Evolutionary conservation across 2,329 filamentous ascomycete species (phyloP), one percentile per base, ranked within the genome.

Genomic region (Xylariaceae sp.): DNA sequence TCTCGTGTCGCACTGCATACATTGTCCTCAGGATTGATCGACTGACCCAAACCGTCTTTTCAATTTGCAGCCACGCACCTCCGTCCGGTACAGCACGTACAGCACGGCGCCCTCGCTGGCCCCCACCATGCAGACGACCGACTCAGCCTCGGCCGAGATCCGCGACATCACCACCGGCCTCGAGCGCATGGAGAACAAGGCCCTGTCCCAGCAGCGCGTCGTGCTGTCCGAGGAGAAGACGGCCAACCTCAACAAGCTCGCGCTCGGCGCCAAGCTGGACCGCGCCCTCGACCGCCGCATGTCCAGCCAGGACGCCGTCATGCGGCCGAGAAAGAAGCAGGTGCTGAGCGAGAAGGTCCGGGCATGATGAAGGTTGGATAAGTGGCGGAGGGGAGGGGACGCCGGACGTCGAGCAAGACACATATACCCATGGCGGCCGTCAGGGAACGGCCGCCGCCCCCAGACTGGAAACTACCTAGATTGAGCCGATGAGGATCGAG

Each of bases 161-260:
- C 63, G 63, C 58, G 76, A 84, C 47, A 87, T 92, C 59, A 82
- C 84, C 50, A 76, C 80, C 40, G 81, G 83, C 39, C 76, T 94
- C 44, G 80, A 87, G 52, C 84, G 88, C 53, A 83, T 95, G 64
- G 85, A 93, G 61, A 92, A 94, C 69, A 87, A 86, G 63, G 83
- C 83, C 31, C 77, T 94, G 18, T 67, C 77, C 48, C 76, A 82
- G 51, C 89, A 95, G 66, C 82, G 89, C 48, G 89, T 89, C 53
- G 70, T 77, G 36, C 76, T 89, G 43, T 83, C 70, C 56, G 76
- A 82, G 43, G 79, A 90, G 60, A 93, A 94, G 70, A 77, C 72
- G 14, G 83, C 86, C 51, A 80, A 83, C 56, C 69, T 94, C 60
- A 80, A 78, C 66, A 93, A 93, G 65, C 73, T 94, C 38, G 88